Base-by-base conservation (phyloP, 306 rosid genomes). In the Fragaria ananassa region DNA sequence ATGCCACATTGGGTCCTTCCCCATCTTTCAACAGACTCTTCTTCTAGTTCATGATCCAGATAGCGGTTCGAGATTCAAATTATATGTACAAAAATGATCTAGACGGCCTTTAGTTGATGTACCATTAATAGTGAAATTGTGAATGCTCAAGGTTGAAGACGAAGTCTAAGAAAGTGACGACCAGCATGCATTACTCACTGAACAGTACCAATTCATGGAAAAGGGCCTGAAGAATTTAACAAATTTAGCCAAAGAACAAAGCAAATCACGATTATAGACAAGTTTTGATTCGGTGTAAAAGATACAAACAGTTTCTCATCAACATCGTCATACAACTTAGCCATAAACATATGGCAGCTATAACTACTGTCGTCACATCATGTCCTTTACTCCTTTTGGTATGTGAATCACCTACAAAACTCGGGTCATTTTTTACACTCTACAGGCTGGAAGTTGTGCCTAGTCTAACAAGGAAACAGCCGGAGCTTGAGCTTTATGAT, bases 391-490 rank as follows among this genome's bases (percentile, higher is more conserved):
- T n/a, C n/a, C n/a, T 61, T 74, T 72, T 39, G 71, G 84, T 78
- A 78, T 45, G 73, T 74, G 74, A 85, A 68, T 86, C 78, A 78
- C 82, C 77, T 51, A 64, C 85, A 74, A 82, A 89, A 86, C 74
- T 78, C 80, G 78, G 83, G 79, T 64, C 71, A 68, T 6, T 39
- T 51, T 68, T 41, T 76, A 81, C 54, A 64, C 64, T 81, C 74
- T 47, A 76, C 72, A 74, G 46, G 67, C 62, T 12, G 67, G 76
- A 71, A 34, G 74, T 54, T 76, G 76, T 37, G 64, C 79, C 76
- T 12, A 77, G 78, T 37, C 45, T 54, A 74, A 56, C 41, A 75
- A 77, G 68, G 61, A 21, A 56, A 25, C 8, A 12, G 66, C 39
- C 3, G 46, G 68, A 60, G 80, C 61, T 85, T 76, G 72, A 65